Evolutionary conservation across 1,284 basidiomycete species (phyloP).

Genomic region (Apiotrichum porosum): DNA sequence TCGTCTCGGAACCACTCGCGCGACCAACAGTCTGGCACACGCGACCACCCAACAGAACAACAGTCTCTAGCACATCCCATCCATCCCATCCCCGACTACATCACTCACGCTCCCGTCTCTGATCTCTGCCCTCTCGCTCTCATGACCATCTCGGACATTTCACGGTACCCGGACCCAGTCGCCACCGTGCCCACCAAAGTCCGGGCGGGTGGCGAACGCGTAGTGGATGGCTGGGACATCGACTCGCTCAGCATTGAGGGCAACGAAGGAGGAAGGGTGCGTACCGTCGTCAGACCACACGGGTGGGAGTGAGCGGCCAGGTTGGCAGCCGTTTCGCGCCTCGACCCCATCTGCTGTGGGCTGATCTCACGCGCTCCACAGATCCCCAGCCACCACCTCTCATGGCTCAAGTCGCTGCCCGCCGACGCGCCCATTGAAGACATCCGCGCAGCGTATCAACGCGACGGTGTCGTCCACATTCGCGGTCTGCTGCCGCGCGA

Average conservation of each 20-base stretch:
- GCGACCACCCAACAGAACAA: too few species aligned
- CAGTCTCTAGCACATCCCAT: too few species aligned
- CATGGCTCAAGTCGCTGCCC: slow-evolving; percentile 12
- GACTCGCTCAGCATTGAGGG: slow-evolving; percentile 11
- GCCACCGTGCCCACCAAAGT: background rate
- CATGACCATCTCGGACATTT: slow-evolving; percentile 9
- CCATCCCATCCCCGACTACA: too few species aligned
- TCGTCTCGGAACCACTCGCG: too few species aligned
- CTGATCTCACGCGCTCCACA: background rate
- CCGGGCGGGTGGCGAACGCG: slow-evolving; percentile 6
- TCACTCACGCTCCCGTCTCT: too few species aligned
- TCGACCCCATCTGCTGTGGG: too few species aligned
- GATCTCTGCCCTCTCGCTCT: too few species aligned
- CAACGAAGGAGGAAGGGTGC: slow-evolving; percentile 12
- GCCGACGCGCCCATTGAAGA: slow-evolving; percentile 11
- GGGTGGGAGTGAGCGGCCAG: too few species aligned
- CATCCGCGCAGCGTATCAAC: slow-evolving; percentile 12
- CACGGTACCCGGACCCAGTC: slow-evolving; percentile 7
- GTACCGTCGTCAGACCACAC: background rate
- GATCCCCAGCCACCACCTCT: slow-evolving; percentile 12
- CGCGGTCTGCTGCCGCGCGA: slow-evolving; percentile 9
- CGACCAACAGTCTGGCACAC: too few species aligned
- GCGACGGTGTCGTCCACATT: slow-evolving; percentile 18
- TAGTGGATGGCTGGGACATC: slow-evolving; percentile 4
- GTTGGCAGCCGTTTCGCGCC: too few species aligned